These are phyloP conservation scores for Pythium coloratum DNA, from an alignment of 352 stramenopile genomes.

Conservation along the genomic window DNA sequence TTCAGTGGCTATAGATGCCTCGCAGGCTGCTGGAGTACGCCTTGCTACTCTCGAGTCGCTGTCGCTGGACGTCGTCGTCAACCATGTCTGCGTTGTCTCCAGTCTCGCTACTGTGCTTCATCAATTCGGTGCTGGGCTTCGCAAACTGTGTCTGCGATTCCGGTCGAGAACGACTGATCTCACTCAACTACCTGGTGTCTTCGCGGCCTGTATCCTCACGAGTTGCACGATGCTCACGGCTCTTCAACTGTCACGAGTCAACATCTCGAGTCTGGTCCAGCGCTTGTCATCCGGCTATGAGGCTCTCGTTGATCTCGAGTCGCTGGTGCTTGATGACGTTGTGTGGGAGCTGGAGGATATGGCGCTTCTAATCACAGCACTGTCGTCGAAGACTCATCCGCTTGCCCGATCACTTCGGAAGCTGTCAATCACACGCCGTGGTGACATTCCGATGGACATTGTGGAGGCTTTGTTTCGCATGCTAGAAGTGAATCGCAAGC, in stretches of 20 bases:
- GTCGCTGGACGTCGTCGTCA: too few species aligned
- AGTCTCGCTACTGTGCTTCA: too few species aligned
- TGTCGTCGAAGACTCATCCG: background rate
- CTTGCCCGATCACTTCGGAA: background rate
- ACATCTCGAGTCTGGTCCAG: background rate
- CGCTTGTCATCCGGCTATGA: background rate
- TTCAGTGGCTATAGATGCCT: too few species aligned
- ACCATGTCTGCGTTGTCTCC: too few species aligned
- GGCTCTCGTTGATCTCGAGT: background rate
- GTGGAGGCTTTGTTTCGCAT: background rate
- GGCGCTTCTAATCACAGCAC: background rate
- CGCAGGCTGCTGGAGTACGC: too few species aligned
- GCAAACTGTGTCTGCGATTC: too few species aligned
- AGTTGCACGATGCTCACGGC: background rate
- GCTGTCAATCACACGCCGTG: background rate
- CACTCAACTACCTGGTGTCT: background rate
- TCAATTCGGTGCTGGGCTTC: too few species aligned
- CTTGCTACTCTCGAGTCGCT: too few species aligned
- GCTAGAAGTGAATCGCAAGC: background rate
- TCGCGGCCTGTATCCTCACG: background rate
- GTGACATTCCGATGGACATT: background rate
- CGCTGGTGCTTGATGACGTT: background rate
- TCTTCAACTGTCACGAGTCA: background rate
- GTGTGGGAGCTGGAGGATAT: background rate
- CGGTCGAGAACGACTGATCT: too few species aligned